phyloP scores from a whole-genome alignment of 2,329 filamentous ascomycete species.

The Ascochyta rabiei region DNA sequence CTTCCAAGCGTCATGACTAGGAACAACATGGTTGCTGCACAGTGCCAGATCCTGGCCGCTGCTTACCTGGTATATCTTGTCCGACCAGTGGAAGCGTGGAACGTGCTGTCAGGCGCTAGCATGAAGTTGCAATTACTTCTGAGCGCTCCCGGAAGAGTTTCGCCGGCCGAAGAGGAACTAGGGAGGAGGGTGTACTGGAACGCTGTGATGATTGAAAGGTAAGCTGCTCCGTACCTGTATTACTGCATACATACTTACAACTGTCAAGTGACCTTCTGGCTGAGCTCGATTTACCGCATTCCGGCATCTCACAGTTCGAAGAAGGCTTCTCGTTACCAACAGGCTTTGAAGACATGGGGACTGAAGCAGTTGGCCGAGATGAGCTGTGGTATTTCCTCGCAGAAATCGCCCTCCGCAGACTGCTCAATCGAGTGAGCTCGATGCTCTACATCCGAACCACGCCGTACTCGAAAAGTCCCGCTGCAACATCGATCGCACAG shows the following conservation, averaged over 20 bases:
- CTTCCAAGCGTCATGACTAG: slow-evolving; percentile 79
- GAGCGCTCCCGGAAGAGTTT: slow-evolving; percentile 73
- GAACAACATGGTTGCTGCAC: slow-evolving; percentile 77
- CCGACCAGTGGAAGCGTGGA: slow-evolving; percentile 83
- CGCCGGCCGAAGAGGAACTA: slow-evolving; percentile 72
- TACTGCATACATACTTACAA: slow-evolving; percentile 1
- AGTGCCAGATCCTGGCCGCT: slow-evolving; percentile 80
- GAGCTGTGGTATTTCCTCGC: slow-evolving; percentile 87
- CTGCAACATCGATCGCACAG: slow-evolving; percentile 70
- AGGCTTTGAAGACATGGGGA: slow-evolving; percentile 73
- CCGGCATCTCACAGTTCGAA: slow-evolving; percentile 81
- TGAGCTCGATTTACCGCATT: slow-evolving; percentile 81
- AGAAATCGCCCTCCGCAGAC: slow-evolving; percentile 77
- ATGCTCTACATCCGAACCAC: slow-evolving; percentile 75
- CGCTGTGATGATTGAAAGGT: slow-evolving; percentile 74
- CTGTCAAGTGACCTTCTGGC: slow-evolving; percentile 67
- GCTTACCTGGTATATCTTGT: slow-evolving; percentile 85
- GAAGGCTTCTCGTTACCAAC: slow-evolving; percentile 79
- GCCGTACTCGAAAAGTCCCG: slow-evolving; percentile 40
- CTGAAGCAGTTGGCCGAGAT: slow-evolving; percentile 71
- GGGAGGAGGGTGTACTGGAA: slow-evolving; percentile 86
- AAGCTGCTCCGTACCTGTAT: not conserved
- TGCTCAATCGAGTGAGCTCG: slow-evolving; percentile 79
- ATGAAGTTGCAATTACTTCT: slow-evolving; percentile 81
- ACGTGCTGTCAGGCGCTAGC: slow-evolving; percentile 76